Percentiles rank a stretch among this genome's conserved stretches.
phyloP scores from a whole-genome alignment of 345 rosid genomes.

The Rhodamnia argentea region DNA sequence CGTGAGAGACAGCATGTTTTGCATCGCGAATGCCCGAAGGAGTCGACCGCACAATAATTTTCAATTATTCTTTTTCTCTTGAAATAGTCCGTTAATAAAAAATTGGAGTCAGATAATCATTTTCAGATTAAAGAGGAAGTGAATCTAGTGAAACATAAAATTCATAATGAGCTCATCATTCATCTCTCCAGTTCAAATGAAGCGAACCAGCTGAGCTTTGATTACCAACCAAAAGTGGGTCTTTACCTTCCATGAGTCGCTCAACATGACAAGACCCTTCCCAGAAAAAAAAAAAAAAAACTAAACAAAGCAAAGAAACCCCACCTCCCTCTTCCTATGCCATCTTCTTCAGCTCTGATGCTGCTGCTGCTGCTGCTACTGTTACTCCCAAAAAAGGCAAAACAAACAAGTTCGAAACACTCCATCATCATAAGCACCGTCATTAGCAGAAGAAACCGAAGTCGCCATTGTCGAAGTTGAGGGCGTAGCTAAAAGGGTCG shows the following conservation, averaged over 20 bases:
- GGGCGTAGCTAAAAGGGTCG: conserved; percentile 73
- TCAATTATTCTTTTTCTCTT: too few species aligned
- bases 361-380: neutral
- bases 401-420: neutral
- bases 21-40: too few species aligned
- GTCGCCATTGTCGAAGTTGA: conserved; percentile 71
- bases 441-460: conserved; percentile 48
- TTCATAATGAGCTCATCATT: neutral
- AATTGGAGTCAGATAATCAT: too few species aligned
- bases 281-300: neutral
- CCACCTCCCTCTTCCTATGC: neutral
- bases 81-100: too few species aligned
- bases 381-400: neutral
- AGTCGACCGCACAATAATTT: too few species aligned
- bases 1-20: too few species aligned
- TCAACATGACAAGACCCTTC: neutral
- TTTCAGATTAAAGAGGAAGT: neutral
- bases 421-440: neutral
- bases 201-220: neutral
- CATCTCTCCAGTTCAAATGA: neutral
- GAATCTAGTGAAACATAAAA: neutral
- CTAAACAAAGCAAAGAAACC: neutral
- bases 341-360: neutral
- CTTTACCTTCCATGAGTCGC: neutral
- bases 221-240: neutral